Evolutionary conservation across 371 early-diverging fungal genomes (phyloP), one percentile per base, ranked within the genome.

Genomic region (Lichtheimia ornata): DNA sequence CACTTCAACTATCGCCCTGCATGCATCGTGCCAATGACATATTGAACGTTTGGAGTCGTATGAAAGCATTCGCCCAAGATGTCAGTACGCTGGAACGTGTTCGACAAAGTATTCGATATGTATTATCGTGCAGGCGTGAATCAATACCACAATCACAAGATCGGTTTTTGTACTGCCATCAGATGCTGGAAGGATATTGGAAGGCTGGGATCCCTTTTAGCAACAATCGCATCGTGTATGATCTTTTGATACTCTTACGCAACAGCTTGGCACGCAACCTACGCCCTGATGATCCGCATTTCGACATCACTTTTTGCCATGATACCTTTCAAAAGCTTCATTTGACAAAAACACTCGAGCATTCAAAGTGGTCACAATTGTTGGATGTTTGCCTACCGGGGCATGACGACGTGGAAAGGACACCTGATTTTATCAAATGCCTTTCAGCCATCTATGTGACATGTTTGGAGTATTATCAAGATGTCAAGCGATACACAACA

Each of bases 1-100:
- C 90, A 2, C 62, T 90, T 25, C 88, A 88, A 63, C 58, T 64
- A 15, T 81, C 88, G 12, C 73, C 80, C 0, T 78, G 79, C 54
- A 71, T 82, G 15, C 88, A 77, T 50, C 62, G 72, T 41, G 64
- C 82, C 15, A 59, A 70, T 50, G 77, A 78, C 51, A 63, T 89
- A 63, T 45, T 83, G 47, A 64, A 66, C 22, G 41, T 84, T 5
- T 78, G 83, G 43, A 58, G 76, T 58, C 77, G 79, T 52, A 64
- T 82, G 2, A 78, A 74, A 58, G 62, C 74, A 4, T 70, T 91
- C 30, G 64, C 89, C 28, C 74, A 79, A 9, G 78, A 77, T 47
- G 18, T 11, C 17, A 77, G 76, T 11, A 69, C 71, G 4, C 63
- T 87, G n/a, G 81, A 87, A 40, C 65, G 71, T 15, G 74, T 90